A percentile compares a stretch with the other conserved stretches of the same genome.
These are phyloP conservation scores for Pseudogymnoascus sp. DNA, from an alignment of 2,329 filamentous ascomycete genomes.

Conservation along the genomic window DNA sequence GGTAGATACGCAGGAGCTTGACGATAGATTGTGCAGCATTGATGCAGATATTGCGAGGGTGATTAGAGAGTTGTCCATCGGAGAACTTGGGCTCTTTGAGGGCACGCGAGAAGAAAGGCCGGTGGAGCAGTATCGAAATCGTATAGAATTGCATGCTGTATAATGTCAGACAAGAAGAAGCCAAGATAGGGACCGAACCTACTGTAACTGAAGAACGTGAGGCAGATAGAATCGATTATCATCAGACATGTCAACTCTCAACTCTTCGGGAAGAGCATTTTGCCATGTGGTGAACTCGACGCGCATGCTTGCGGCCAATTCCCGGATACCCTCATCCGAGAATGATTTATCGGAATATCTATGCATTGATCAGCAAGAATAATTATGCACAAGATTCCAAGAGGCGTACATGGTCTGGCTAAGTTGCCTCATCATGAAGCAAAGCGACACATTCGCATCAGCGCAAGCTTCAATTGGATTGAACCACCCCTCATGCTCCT, in stretches of 20 bases:
- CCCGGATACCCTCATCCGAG: conserved; percentile 9
- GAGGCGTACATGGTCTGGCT: conserved; percentile 9
- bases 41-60: conserved; percentile 10
- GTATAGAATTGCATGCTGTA: conserved; percentile 12
- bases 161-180: not conserved
- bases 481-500: not conserved
- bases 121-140: conserved; percentile 11
- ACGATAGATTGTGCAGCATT: conserved; percentile 10
- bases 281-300: conserved; percentile 10
- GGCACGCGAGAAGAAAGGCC: conserved; percentile 10
- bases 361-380: not conserved
- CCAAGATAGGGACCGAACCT: not conserved
- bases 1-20: conserved; percentile 9
- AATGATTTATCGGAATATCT: conserved; percentile 11
- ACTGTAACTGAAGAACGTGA: conserved; percentile 12
- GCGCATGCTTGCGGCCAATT: conserved; percentile 10
- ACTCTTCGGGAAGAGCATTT: conserved; percentile 7
- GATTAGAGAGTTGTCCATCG: not conserved
- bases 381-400: not conserved
- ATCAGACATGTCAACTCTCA: conserved; percentile 9
- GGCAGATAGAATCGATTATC: conserved; percentile 11
- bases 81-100: not conserved
- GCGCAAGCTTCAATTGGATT: conserved; percentile 11
- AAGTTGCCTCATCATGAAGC: conserved; percentile 13
- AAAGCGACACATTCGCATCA: conserved; percentile 11